Evolutionary conservation across 441 rosid genomes (phyloP), one percentile per base, ranked within the genome.

Genomic region (Arabidopsis hybrid): DNA sequence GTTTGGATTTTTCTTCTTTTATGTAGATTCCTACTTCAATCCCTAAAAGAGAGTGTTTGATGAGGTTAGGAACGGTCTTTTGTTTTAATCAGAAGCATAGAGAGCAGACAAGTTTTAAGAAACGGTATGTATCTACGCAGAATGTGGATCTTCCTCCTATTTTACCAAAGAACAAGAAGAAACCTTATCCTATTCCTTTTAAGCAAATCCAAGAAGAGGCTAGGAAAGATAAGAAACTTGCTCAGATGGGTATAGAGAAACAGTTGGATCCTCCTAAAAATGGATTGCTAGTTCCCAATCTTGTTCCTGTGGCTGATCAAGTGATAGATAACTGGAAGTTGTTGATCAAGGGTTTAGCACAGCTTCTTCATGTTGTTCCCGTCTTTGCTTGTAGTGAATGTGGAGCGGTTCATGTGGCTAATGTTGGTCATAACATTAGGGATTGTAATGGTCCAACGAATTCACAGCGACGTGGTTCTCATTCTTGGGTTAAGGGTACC

Each of bases 311-410:
- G 65, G 99, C 97, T 39, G 71, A 85, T 61, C 91, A 88, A 72
- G 84, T 90, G 34, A 80, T 94, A 45, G 86, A 89, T 76, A 86
- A 91, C 46, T 94, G 97, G 99, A 90, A 89, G 80, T 42, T 83
- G 76, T 79, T 94, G 81, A 94, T 89, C 35, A 87, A 82, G 74
- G 97, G 97, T 72, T 81, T 90, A 60, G 84, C 92, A 14, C 89
- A 94, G 81, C 95, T 94, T 60, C 79, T 88, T 84, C 91, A 86
- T 70, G 79, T 82, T 51, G 79, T 90, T 81, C 97, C 92, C 38
- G 89, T 90, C 40, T 83, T 85, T 82, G 92, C 86, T 79, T 94
- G 99, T 85, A 92, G 95, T 65, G 89, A 87, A 45, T 89, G 93
- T 74, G 81, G 85, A 4, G 91, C 85, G 31, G 80, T 89, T 73